Base-by-base conservation (phyloP, 345 rosid genomes). In the Linum lewisii region DNA sequence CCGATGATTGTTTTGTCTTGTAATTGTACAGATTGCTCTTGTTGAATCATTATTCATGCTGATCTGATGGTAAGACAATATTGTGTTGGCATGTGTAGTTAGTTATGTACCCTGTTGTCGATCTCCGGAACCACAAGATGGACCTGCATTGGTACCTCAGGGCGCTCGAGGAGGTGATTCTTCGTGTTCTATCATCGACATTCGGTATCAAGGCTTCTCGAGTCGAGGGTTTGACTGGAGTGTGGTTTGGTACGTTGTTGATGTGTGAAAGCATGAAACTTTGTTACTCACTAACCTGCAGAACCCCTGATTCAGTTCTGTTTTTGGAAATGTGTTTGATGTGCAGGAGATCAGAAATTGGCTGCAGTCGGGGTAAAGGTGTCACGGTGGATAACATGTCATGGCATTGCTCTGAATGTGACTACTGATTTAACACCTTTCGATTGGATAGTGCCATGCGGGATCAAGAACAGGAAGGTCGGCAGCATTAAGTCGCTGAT, bases 121-220 rank as follows among this genome's bases (percentile, higher is more conserved):
- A 86, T 72, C 84, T 92, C 21, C 75, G 89, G 63, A 88, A 92
- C 66, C 96, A 84, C 86, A 76, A 83, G 84, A 88, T 79, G 90
- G 95, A 83, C 79, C 90, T 92, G 66, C 87, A 92, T 77, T 92
- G 97, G 97, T 88, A 86, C 79, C 85, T 82, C 62, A 82, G 98
- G 78, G 79, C 80, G 60, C 95, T 86, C 62, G 95, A 91, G 75
- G 95, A 92, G 75, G 82, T 88, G 19, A 74, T 82, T 57, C 81
- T 88, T 64, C 85, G 93, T 67, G 84, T 81, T 65, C 88, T 86
- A 60, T 75, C 79, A 51, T 77, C 82, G 1, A 63, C 82, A 26
- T 92, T 92, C 65, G 79, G 82, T 3, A 78, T 92, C 65, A 71
- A 72, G 69, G 93, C 93, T 71, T 86, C 95, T 8, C 82, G 87